Conservation (phyloP, 140 eudicot genomes). For the Senecio squalidus region DNA sequence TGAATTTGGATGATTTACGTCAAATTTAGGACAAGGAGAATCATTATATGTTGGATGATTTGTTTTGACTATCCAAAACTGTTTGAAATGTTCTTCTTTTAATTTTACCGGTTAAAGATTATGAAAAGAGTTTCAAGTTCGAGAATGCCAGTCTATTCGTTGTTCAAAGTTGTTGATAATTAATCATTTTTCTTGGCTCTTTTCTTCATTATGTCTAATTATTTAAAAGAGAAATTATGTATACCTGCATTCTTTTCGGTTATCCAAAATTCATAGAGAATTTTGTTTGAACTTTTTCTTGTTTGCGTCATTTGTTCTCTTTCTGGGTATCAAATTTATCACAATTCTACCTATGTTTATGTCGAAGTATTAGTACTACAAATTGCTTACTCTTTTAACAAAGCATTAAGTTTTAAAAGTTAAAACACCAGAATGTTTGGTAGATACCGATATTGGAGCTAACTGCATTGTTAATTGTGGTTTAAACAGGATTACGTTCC, state of each 20-base stretch:
- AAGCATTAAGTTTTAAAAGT: neutral
- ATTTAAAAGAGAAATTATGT: too few relatives aligned
- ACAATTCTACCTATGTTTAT: too few relatives aligned
- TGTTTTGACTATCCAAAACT: neutral
- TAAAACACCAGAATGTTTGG: neutral
- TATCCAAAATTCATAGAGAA: neutral
- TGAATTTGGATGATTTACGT: neutral
- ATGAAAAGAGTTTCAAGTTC: too few relatives aligned
- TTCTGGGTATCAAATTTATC: neutral
- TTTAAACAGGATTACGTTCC: conserved; percentile 89
- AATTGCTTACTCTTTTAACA: neutral
- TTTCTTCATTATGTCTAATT: too few relatives aligned
- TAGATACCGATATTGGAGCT: conserved; percentile 6
- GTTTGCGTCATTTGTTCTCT: neutral
- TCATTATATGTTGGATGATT: neutral
- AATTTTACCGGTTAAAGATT: too few relatives aligned
- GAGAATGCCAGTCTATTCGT: too few relatives aligned
- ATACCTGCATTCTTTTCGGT: too few relatives aligned
- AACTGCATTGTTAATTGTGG: conserved; percentile 2
- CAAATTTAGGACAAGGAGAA: neutral
- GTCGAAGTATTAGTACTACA: neutral
- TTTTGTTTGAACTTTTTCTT: conserved; percentile 1
- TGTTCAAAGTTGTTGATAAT: too few relatives aligned
- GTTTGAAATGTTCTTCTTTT: too few relatives aligned
- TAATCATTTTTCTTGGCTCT: too few relatives aligned